Conservation (phyloP, 2,329 filamentous ascomycete species). For the Fusarium nematophilum region DNA sequence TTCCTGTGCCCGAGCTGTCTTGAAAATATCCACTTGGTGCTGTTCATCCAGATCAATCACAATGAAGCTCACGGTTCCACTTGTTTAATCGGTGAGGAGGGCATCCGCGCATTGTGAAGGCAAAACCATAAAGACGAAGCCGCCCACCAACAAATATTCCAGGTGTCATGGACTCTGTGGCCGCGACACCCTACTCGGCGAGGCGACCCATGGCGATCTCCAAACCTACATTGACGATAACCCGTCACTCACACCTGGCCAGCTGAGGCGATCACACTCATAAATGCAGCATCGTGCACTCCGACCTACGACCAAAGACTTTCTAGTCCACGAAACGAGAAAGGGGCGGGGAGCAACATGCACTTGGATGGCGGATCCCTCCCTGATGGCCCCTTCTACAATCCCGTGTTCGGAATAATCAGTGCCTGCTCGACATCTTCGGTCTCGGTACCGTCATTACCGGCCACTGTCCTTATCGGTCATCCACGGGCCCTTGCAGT, state of each 20-base stretch:
- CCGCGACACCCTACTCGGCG: not conserved
- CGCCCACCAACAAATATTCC: not conserved
- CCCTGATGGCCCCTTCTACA: not conserved
- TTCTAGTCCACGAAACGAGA: not conserved
- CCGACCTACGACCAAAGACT: not conserved
- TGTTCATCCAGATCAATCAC: too few relatives aligned
- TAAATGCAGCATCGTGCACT: not conserved
- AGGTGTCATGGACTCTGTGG: not conserved
- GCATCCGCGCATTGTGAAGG: not conserved
- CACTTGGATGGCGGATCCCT: not conserved
- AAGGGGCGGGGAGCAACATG: not conserved
- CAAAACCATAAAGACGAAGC: not conserved
- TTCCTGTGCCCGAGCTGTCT: too few relatives aligned
- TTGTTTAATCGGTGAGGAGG: not conserved
- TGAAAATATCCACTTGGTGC: too few relatives aligned
- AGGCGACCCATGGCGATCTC: not conserved
- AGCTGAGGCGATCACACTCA: not conserved
- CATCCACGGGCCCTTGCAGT: not conserved
- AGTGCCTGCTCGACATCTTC: not conserved
- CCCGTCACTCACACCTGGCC: not conserved
- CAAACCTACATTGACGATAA: not conserved
- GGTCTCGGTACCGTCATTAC: not conserved
- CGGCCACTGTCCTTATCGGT: not conserved
- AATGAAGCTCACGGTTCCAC: too few relatives aligned
- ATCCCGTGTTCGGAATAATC: not conserved